phyloP scores from a whole-genome alignment of 2,329 filamentous ascomycete genomes.

The Corinectria fuckeliana region DNA sequence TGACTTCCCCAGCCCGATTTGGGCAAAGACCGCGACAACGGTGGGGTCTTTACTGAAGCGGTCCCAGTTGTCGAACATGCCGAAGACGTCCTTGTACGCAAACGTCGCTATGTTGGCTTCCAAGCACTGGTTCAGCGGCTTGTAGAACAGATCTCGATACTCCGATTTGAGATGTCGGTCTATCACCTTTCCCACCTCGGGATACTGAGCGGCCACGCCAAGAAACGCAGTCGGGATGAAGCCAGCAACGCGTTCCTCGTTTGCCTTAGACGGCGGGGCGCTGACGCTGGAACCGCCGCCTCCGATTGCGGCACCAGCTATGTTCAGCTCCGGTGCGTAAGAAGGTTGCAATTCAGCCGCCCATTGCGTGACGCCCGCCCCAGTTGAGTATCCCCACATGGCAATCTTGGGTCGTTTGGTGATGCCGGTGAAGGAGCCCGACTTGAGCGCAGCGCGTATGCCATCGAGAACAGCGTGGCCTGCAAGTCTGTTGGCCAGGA shows the following conservation, averaged over 20 bases:
- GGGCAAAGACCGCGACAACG: slow-evolving; percentile 36
- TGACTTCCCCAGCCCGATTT: slow-evolving; percentile 43
- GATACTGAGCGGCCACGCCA: slow-evolving; percentile 34
- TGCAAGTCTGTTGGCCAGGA: slow-evolving; percentile 47
- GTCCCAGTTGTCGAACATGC: slow-evolving; percentile 49
- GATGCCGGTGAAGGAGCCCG: slow-evolving; percentile 39
- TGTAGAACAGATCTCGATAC: slow-evolving; percentile 37
- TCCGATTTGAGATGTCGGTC: slow-evolving; percentile 27
- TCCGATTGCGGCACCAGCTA: slow-evolving; percentile 36
- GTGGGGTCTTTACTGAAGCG: slow-evolving; percentile 32
- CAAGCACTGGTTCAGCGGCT: slow-evolving; percentile 38
- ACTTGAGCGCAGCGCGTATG: slow-evolving; percentile 48
- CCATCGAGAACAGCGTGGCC: slow-evolving; percentile 53
- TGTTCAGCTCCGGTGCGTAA: slow-evolving; percentile 35
- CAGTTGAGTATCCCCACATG: slow-evolving; percentile 51
- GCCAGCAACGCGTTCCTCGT: slow-evolving; percentile 24
- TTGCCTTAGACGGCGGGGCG: slow-evolving; percentile 22
- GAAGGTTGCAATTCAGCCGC: slow-evolving; percentile 36
- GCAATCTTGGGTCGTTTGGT: slow-evolving; percentile 43
- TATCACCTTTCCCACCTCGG: slow-evolving; percentile 19
- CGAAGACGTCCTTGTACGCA: slow-evolving; percentile 43
- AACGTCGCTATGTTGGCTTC: slow-evolving; percentile 38
- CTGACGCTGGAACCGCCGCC: slow-evolving; percentile 32
- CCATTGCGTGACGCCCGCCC: slow-evolving; percentile 29
- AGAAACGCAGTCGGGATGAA: slow-evolving; percentile 31